Percentiles rank a stretch among this genome's conserved stretches.
These are phyloP conservation scores for Agrocybe praecox DNA, from an alignment of 768 basidiomycete genomes.

Conservation along the genomic window DNA sequence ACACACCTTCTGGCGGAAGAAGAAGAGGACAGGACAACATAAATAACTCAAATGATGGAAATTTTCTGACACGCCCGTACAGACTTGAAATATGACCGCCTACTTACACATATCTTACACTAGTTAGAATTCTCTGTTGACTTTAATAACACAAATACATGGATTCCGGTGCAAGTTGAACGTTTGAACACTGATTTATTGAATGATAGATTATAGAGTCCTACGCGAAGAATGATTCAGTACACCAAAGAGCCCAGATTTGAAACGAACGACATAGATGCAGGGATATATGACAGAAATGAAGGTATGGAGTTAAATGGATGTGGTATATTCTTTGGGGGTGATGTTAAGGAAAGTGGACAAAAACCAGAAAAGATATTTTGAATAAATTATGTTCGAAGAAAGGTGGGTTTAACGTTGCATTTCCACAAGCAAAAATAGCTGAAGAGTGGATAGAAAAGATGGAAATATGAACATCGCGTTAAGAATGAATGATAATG, in stretches of 20 bases:
- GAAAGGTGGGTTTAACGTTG: not conserved
- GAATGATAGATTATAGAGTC: too few relatives aligned
- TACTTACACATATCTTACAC: too few relatives aligned
- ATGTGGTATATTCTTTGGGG: not conserved
- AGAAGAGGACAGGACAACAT: slow-evolving; percentile 4
- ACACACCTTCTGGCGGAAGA: slow-evolving; percentile 21
- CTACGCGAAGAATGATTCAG: too few relatives aligned
- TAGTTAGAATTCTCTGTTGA: too few relatives aligned
- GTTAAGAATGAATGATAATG: not conserved
- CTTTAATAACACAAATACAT: not conserved
- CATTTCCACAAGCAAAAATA: not conserved
- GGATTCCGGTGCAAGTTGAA: not conserved
- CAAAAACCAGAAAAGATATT: not conserved
- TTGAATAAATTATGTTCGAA: too few relatives aligned
- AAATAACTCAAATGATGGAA: not conserved
- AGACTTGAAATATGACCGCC: not conserved
- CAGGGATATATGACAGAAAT: not conserved
- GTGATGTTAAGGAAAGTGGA: not conserved
- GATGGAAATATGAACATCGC: not conserved
- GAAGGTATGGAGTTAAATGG: not conserved
- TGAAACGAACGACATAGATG: not conserved
- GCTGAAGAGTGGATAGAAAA: not conserved
- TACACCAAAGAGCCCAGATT: too few relatives aligned
- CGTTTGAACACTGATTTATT: not conserved
- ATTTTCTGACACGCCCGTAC: not conserved